Base-by-base conservation (phyloP, 192 early-diverging fungal genomes). In the Podila horticola region DNA sequence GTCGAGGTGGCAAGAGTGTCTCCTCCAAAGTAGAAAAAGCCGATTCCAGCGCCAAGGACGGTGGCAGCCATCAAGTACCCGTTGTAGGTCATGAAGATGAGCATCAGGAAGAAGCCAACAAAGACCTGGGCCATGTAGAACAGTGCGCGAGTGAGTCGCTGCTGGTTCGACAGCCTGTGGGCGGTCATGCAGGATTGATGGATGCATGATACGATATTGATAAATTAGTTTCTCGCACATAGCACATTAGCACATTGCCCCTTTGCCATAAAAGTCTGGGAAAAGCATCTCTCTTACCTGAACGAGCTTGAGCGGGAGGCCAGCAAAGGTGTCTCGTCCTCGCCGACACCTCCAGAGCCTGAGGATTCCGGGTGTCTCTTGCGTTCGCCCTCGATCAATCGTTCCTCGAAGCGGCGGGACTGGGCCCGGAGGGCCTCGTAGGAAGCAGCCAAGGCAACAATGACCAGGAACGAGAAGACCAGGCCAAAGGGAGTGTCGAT, bases 41-140 rank as follows among this genome's bases (percentile, higher is more conserved):
- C 93, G 41, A 89, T 59, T n/a, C 87, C 87, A 29, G 93, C 90
- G 28, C 93, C 93, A 31, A 90, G 74, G 24, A 92, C 86, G 1
- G 90, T 89, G 30, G 88, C 83, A 11, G 91, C 76, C 76, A 94
- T 93, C 15, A 94, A 83, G 83, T 84, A 94, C 38, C 90, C 91
- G 64, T 94, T 94, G 77, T 94, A 94, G 1, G 93, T 94, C 93
- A 94, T 94, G 69, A 94, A 94, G 33, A 94, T 89, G 10, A 94
- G 88, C 93, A 94, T 94, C 1, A 93, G 66, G 28, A 91, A 90
- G 74, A 92, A 92, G 50, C 91, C 92, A 49, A 93, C 88, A 55
- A 85, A 88, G 15, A 93, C 90, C 67, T 91, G 83, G 12, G 89
- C 70, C 51, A 90, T 89, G 67, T 94, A 93, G 38, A 92, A 74